A percentile compares a stretch with the other conserved stretches of the same genome.
Evolutionary conservation across 2,329 filamentous ascomycete species (phyloP).

Genomic region (Fusarium sp.): DNA sequence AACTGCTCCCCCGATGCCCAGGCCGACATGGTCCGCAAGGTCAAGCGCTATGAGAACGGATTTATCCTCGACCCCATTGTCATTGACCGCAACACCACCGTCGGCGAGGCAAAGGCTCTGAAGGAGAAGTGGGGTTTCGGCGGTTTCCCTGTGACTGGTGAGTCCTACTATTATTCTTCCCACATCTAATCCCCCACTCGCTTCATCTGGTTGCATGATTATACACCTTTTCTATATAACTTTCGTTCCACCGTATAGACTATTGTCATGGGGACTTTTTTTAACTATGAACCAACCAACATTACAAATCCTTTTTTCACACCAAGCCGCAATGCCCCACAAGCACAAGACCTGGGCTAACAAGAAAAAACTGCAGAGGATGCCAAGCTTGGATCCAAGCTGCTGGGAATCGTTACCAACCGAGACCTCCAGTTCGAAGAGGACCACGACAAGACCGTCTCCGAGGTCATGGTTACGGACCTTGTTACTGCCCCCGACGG

Average conservation of each 20-base stretch:
- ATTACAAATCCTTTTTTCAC: constrained; percentile 34
- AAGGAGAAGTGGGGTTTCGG: constrained; percentile 99
- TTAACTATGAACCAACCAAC: constrained; percentile 54
- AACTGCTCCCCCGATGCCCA: constrained; percentile 98
- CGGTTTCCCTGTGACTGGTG: constrained; percentile 98
- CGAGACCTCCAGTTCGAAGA: constrained; percentile 98
- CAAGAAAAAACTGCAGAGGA: constrained; percentile 74
- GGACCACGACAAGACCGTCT: constrained; percentile 79
- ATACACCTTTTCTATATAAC: constrained; percentile 88
- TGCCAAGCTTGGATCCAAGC: constrained; percentile 94
- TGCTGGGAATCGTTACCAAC: constrained; percentile 97
- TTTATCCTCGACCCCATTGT: constrained; percentile 98
- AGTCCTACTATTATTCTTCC: constrained; percentile 59
- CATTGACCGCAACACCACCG: constrained; percentile 88
- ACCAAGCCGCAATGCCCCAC: constrained; percentile 19
- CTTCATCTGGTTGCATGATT: constrained; percentile 75
- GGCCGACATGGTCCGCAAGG: constrained; percentile 99
- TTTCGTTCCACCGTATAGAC: constrained; percentile 99
- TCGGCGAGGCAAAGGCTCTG: constrained; percentile 90
- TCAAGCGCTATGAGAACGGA: constrained; percentile 99
- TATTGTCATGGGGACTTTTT: constrained; percentile 81
- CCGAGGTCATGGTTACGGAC: constrained; percentile 95
- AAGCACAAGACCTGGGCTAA: constrained; percentile 41
- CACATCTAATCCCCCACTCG: constrained; percentile 9
- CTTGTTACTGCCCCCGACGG: constrained; percentile 90